Base-by-base conservation (phyloP, 805 yeast genomes). In the Komagataella ulmi region DNA sequence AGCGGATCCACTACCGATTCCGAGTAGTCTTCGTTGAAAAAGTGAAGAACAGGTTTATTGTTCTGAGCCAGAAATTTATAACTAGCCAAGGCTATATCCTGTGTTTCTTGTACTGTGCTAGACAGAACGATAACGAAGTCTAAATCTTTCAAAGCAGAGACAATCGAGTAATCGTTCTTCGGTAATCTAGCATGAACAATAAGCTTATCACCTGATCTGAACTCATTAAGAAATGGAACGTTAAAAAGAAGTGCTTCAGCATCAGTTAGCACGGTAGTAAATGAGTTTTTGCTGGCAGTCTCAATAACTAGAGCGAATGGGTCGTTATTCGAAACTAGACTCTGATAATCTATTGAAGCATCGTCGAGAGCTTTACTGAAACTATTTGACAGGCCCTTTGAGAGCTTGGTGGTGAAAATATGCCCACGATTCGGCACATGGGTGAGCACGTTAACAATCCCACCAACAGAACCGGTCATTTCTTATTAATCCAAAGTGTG, bases 141-240 rank as follows among this genome's bases (percentile, higher is more conserved):
- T 45, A 84, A 70, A 63, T 87, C 91, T 61, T 90, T 81, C 57
- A 85, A 71, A 6, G 88, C 76, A n/a, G 91, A 71, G 24, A 88
- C 76, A 14, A 77, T 69, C 24, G 85, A 79, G 66, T 73, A 87
- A 63, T 89, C 96, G 55, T 74, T 73, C 51, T 72, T 64, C n/a
- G 71, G 54, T 49, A 85, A 63, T 54, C 79, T 77, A 44, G 81
- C 80, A 59, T 82, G 85, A 51, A 85, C 65, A n/a, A 84, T 82
- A 4, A 30, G 40, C 40, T 30, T 10, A 3, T 30, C 40, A 24
- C 77, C 72, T 1, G 78, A 68, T 17, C 61, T 55, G 58, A 80
- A 69, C 53, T 61, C 58, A 46, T 64, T 58, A 48, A 88, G 70
- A 51, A 73, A 73, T 14, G 95, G 88, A 51, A 88, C 69, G 53